Conservation (phyloP, 495 filamentous ascomycete species). For the Lasiosphaeria miniovina region DNA sequence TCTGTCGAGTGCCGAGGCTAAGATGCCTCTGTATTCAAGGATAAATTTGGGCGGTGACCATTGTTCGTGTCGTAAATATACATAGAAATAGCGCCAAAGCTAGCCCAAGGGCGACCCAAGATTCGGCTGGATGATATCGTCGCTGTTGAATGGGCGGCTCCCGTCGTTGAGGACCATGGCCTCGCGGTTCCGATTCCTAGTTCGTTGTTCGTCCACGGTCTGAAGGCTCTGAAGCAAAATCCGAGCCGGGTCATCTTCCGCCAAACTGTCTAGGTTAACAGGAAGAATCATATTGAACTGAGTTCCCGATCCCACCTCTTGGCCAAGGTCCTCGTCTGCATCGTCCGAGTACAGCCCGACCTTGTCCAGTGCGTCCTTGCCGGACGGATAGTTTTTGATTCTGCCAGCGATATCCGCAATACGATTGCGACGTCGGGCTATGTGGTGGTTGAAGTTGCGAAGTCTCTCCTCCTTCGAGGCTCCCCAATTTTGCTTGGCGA, state of each 20-base stretch:
- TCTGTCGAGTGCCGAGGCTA: too few relatives aligned
- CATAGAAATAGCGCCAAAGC: too few relatives aligned
- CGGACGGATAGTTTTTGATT: constrained; percentile 34
- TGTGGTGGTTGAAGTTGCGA: constrained; percentile 44
- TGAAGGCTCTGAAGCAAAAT: constrained; percentile 40
- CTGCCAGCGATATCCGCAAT: constrained; percentile 43
- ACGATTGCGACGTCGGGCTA: constrained; percentile 40
- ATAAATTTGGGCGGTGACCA: too few relatives aligned
- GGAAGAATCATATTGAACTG: constrained; percentile 34
- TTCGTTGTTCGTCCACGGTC: constrained; percentile 48
- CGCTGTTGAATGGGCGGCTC: constrained; percentile 50
- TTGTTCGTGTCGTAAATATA: too few relatives aligned
- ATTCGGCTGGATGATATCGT: constrained; percentile 55
- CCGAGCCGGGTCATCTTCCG: constrained; percentile 17
- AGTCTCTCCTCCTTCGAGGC: constrained; percentile 38
- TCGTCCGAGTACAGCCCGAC: constrained; percentile 33
- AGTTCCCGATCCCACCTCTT: constrained; percentile 8
- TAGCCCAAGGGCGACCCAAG: constrained; percentile 21
- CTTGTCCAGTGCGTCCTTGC: constrained; percentile 40
- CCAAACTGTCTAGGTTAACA: constrained; percentile 26
- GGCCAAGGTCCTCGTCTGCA: constrained; percentile 18
- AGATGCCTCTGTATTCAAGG: too few relatives aligned
- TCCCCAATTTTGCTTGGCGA: constrained; percentile 56
- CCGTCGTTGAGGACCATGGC: constrained; percentile 66
- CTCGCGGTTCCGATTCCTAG: constrained; percentile 56